Base-by-base conservation (phyloP, 345 rosid species). In the Moringa oleifera region DNA sequence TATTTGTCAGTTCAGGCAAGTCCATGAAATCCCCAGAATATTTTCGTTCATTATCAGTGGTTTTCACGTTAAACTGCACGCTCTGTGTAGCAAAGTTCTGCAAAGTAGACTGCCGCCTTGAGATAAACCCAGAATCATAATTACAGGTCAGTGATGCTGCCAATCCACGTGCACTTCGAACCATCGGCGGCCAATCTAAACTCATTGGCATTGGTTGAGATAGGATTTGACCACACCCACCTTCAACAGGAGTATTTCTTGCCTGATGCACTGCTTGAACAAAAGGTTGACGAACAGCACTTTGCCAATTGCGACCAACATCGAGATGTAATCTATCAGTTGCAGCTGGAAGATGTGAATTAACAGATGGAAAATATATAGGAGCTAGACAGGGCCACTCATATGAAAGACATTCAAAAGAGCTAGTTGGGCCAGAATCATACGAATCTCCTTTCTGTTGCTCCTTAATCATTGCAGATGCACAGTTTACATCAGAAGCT, bases 141-240 rank as follows among this genome's bases (percentile, higher is more conserved):
- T 80, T 84, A 68, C 88, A 79, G 16, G 90, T 51, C 68, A 90
- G 59, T 25, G 91, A 77, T 53, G 97, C 80, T 60, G 84, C 76
- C 68, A 87, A 63, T 53, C 91, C 87, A 71, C 80, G 79, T 57
- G 77, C 77, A 80, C 84, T 83, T 74, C 84, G 84, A 71, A 93
- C 97, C 85, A 87, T 70, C 55, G 96, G 97, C 55, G 97, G 98
- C 96, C 98, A 93, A 77, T 93, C 98, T 70, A 83, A 78, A 80
- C 97, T 93, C 96, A 86, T 80, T 64, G 91, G 80, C 70, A 89
- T 63, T 49, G 96, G 86, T 65, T 75, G 90, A 66, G 98, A 33
- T 41, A 90, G 68, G 71, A 85, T 78, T 68, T 72, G 83, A 71
- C 73, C 81, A 79, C 86, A 81, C 22, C 87, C 80, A 67, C 71